phyloP scores from a whole-genome alignment of 352 stramenopile species.

The Blastocystis sp. region DNA sequence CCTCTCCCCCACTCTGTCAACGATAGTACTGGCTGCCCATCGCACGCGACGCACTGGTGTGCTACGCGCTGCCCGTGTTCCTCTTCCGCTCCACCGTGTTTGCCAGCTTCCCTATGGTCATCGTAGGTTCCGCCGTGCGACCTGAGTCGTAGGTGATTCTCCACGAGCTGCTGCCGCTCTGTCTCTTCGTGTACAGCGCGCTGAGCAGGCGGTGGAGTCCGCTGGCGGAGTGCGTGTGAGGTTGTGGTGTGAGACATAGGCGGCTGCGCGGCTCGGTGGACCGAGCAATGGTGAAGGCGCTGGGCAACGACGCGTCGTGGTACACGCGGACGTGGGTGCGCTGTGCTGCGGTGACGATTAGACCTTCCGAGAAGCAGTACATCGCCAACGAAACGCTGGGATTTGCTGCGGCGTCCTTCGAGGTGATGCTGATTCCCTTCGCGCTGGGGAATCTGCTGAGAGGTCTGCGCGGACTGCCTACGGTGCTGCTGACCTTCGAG shows the following conservation, averaged over 20 bases:
- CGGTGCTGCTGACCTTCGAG: slow-evolving; percentile 18
- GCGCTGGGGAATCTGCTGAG: neutral
- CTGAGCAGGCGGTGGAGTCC: neutral
- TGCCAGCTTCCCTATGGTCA: neutral
- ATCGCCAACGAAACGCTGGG: slow-evolving; percentile 4
- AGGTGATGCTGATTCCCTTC: slow-evolving; percentile 16
- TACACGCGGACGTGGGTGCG: neutral
- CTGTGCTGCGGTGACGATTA: neutral
- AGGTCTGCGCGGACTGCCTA: slow-evolving; percentile 1
- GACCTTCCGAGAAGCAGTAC: slow-evolving; percentile 42
- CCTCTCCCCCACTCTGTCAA: neutral
- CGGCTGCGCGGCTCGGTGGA: neutral
- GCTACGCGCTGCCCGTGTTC: slow-evolving; percentile 4
- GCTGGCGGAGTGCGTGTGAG: neutral
- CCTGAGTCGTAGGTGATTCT: neutral
- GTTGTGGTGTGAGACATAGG: neutral
- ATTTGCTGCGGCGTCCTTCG: neutral
- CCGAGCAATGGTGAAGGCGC: neutral
- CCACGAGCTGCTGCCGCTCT: neutral
- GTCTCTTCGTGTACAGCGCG: neutral
- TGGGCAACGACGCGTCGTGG: neutral
- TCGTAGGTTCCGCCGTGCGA: neutral
- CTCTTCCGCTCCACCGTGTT: neutral
- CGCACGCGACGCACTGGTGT: neutral
- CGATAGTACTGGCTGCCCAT: slow-evolving; percentile 28